phyloP scores from a whole-genome alignment of 371 early-diverging fungal genomes.

The Nematocida major region DNA sequence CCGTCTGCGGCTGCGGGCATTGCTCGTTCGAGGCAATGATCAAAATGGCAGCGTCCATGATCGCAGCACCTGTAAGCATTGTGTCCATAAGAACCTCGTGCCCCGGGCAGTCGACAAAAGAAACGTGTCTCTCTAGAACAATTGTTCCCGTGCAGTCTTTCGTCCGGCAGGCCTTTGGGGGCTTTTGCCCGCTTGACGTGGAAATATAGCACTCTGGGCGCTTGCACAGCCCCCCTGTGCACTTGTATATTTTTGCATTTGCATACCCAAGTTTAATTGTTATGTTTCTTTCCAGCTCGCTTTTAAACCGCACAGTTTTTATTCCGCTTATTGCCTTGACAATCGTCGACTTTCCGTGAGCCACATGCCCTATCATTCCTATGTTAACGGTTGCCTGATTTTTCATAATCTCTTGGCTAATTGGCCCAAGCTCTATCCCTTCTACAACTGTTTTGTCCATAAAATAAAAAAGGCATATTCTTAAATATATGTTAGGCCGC shows the following conservation, averaged over 20 bases:
- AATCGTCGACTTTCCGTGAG: slow-evolving; percentile 99
- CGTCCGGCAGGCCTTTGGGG: slow-evolving; percentile 84
- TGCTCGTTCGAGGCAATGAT: slow-evolving; percentile 98
- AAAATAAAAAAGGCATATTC: slow-evolving; percentile 15
- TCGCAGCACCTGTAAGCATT: slow-evolving; percentile 98
- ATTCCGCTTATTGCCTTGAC: slow-evolving; percentile 98
- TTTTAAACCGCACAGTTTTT: slow-evolving; percentile 95
- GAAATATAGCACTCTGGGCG: slow-evolving; percentile 63
- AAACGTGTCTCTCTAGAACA: slow-evolving; percentile 74
- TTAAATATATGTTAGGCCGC: not conserved
- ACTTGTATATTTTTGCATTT: slow-evolving; percentile 82
- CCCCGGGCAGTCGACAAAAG: slow-evolving; percentile 99
- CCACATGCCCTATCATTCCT: slow-evolving; percentile 99
- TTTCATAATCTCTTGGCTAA: slow-evolving; percentile 46
- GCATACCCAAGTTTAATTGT: slow-evolving; percentile 99
- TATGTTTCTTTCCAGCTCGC: slow-evolving; percentile 97
- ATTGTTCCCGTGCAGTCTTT: slow-evolving; percentile 72
- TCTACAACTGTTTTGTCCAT: slow-evolving; percentile 33
- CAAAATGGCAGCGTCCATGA: slow-evolving; percentile 98
- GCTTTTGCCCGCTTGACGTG: slow-evolving; percentile 41
- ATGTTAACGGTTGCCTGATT: slow-evolving; percentile 84
- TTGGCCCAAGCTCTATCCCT: slow-evolving; percentile 43
- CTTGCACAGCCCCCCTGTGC: slow-evolving; percentile 53
- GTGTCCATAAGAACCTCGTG: slow-evolving; percentile 99
- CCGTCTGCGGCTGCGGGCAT: slow-evolving; percentile 99